Base-by-base conservation (phyloP, 495 filamentous ascomycete species). In the Hypoxylon crocopeplum region DNA sequence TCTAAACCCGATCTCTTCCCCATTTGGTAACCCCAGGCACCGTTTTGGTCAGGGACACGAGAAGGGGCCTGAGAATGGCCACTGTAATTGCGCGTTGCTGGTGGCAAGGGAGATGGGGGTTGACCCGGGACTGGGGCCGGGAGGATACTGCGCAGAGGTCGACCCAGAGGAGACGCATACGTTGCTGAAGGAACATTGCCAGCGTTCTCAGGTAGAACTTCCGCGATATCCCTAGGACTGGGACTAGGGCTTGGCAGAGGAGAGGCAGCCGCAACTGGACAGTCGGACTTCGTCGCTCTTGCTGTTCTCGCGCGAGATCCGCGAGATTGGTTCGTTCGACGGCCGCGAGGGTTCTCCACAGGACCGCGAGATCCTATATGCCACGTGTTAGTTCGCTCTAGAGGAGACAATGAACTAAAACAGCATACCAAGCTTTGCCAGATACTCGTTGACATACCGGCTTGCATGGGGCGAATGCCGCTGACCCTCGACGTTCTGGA, bases 401-500 rank as follows among this genome's bases (percentile, higher is more conserved):
- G 13, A 16, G 25, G 19, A 21, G 1, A 16, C 4, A 47, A 5
- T 11, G 29, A 20, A 5, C 12, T 39, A 12, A 4, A 19, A 5
- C 1, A 15, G 29, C 55, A 13, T 56, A 69, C 67, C 48, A 11
- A 57, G 33, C 34, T 59, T 71, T 2, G 7, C 21, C n/a, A 68
- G 44, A n/a, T 75, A 70, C 27, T 70, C 64, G 6, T 42, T 36
- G 12, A 72, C 68, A 21, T 61, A 70, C 3, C 13, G 3, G 1
- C 30, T 38, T 0, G 67, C 72, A 15, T 73, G 60, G 2, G 74
- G 72, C 0, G 77, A 79, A 27, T 56, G 50, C 6, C 68, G 62
- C 2, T 60, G 40, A 1, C 56, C 68, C 12, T 66, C 64, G 1
- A 67, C 55, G 24, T 78, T 80, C 56, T 75, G 72, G 51, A 72